Conservation (phyloP, 2,329 filamentous ascomycete genomes). For the Amphichorda felina region DNA sequence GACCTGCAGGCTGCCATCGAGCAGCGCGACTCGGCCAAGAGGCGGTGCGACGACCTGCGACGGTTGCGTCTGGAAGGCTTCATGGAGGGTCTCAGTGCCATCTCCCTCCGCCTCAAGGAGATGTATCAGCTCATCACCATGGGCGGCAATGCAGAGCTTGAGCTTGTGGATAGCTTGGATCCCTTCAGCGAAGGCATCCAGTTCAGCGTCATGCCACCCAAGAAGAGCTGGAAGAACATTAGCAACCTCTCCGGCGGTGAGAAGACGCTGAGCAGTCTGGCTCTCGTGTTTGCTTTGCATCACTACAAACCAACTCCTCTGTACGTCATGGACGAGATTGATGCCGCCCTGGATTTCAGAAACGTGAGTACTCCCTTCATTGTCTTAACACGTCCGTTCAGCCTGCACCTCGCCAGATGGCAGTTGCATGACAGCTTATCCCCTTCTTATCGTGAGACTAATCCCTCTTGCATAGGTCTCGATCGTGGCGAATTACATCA, state of each 20-base stretch:
- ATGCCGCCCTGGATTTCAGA: conserved; percentile 92
- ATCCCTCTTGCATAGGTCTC: conserved; percentile 54
- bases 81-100: conserved; percentile 94
- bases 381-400: too few species aligned
- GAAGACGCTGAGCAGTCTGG: conserved; percentile 88
- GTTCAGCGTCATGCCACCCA: conserved; percentile 97
- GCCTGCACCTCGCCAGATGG: background rate
- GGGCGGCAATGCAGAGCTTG: conserved; percentile 95
- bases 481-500: conserved; percentile 98
- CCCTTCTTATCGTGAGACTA: background rate
- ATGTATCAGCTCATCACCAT: conserved; percentile 99
- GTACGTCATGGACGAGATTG: conserved; percentile 99
- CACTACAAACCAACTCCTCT: conserved; percentile 96
- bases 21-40: conserved; percentile 78
- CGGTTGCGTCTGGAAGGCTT: conserved; percentile 87
- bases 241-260: conserved; percentile 91
- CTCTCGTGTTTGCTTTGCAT: conserved; percentile 93
- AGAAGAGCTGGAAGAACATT: conserved; percentile 99
- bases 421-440: background rate
- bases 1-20: conserved; percentile 71
- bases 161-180: conserved; percentile 90
- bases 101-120: conserved; percentile 90
- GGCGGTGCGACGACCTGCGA: conserved; percentile 83
- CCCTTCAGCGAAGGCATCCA: conserved; percentile 95
- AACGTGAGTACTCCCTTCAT: conserved; percentile 55